These are phyloP conservation scores for Hygrophoropsis aurantiaca DNA, from an alignment of 768 basidiomycete species.

Conservation along the genomic window DNA sequence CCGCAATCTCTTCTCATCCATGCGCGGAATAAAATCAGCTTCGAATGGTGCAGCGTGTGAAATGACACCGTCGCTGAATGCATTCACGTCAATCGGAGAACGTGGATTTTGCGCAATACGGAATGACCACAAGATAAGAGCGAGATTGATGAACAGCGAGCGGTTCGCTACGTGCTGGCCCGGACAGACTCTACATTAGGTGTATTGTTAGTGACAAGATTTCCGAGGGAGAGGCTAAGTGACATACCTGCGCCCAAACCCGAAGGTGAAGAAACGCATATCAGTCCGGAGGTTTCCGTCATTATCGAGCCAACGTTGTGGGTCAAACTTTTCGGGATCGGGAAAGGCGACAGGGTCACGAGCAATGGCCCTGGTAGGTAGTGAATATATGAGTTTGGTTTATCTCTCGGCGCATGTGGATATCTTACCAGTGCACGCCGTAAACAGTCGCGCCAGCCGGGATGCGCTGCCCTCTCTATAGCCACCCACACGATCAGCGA, in stretches of 20 bases:
- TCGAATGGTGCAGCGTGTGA: slow-evolving; percentile 58
- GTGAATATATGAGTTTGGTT: background rate
- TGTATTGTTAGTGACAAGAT: background rate
- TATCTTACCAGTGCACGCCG: slow-evolving; percentile 20
- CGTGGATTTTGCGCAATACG: slow-evolving; percentile 45
- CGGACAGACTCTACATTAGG: slow-evolving; percentile 47
- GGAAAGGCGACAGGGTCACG: slow-evolving; percentile 22
- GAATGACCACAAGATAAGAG: slow-evolving; percentile 64
- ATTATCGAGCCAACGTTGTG: slow-evolving; percentile 50
- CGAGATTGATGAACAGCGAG: slow-evolving; percentile 63
- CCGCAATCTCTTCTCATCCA: slow-evolving; percentile 6
- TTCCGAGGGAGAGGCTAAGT: background rate
- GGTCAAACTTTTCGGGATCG: slow-evolving; percentile 49
- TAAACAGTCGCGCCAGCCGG: slow-evolving; percentile 21
- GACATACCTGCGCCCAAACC: slow-evolving; percentile 46
- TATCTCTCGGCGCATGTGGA: background rate
- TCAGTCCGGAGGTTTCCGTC: slow-evolving; percentile 47
- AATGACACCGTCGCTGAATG: slow-evolving; percentile 59
- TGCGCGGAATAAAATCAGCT: slow-evolving; percentile 49
- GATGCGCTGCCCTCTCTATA: slow-evolving; percentile 19
- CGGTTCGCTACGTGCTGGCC: slow-evolving; percentile 44
- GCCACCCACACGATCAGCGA: no score
- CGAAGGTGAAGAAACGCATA: slow-evolving; percentile 50
- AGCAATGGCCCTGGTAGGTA: slow-evolving; percentile 17
- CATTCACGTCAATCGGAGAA: slow-evolving; percentile 56